These are phyloP conservation scores for Kockiozyma suomiensis DNA, from an alignment of 805 yeast genomes.

Conservation along the genomic window DNA sequence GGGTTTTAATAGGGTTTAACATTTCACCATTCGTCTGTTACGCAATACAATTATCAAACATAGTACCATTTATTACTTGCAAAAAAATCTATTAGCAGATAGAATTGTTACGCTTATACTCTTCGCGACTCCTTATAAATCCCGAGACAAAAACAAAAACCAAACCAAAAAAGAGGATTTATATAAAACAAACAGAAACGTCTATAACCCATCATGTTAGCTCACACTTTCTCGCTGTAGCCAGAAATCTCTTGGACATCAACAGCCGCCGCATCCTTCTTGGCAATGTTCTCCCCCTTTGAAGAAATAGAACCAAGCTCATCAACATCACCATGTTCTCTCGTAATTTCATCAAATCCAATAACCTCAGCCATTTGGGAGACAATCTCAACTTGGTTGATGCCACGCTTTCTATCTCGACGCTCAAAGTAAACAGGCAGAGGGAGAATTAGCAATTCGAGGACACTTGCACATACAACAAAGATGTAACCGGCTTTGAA, in stretches of 20 bases:
- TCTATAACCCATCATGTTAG: neutral
- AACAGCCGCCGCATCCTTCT: neutral
- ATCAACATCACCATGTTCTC: neutral
- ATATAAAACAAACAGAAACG: too few species aligned
- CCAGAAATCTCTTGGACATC: neutral
- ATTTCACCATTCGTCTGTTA: too few species aligned
- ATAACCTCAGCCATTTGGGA: neutral
- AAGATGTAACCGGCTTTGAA: constrained; percentile 22
- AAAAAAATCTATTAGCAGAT: neutral
- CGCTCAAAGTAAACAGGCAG: constrained; percentile 22
- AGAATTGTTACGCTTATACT: neutral
- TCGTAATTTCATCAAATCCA: constrained; percentile 32
- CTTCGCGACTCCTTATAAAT: neutral
- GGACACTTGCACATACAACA: constrained; percentile 15
- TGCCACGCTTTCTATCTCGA: constrained; percentile 19
- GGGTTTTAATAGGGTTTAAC: too few species aligned
- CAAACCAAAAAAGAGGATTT: neutral
- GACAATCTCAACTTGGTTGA: constrained; percentile 15
- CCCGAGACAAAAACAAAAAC: neutral
- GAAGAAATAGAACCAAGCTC: constrained; percentile 1
- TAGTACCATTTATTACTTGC: too few species aligned
- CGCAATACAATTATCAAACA: too few species aligned
- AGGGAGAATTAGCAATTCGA: constrained; percentile 25
- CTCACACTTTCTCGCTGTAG: constrained; percentile 3
- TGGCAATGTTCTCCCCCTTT: neutral